Base-by-base conservation (phyloP, 371 early-diverging fungal genomes). In the Rhizopus stolonifer region DNA sequence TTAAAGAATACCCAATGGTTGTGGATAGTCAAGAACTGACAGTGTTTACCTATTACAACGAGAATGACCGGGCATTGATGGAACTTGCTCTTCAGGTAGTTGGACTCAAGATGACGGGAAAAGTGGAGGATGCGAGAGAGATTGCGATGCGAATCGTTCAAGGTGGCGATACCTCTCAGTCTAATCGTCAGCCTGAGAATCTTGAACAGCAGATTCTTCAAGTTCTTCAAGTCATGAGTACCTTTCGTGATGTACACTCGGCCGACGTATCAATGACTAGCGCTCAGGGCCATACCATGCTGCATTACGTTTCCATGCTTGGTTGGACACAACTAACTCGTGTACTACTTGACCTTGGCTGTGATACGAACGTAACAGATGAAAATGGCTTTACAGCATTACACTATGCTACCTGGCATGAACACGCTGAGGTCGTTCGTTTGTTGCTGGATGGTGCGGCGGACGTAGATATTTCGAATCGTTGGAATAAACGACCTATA, bases 21-120 rank as follows among this genome's bases (percentile, higher is more conserved):
- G 51, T 68, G 4, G 72, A 67, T 17, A 74, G 80, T 14, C 76
- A 81, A 17, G 78, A 81, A 34, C 77, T 80, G 1, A 73, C 74
- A 0, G 55, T 79, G n/a, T 83, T 87, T 33, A 80, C 76, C 21
- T 88, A 87, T 36, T 77, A 84, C 43, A 85, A 87, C 44, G 83
- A 89, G 50, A 77, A 86, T 23, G 93, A 94, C 44, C 81, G 86
- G 31, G 89, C 89, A 23, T 60, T 94, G 39, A 81, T 91, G 64
- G 91, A 89, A 50, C 71, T 94, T 26, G 90, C 91, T 2, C 58
- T 94, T 52, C 91, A 92, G 48, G 90, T 92, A 0, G 80, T 91
- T 6, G 92, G 91, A 3, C 67, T 93, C 57, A 79, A 88, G 62
- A 88, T 87, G 84, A 87, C 83, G 4, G 88, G 89, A 5, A 81